phyloP scores from a whole-genome alignment of 176 grass and related monocot genomes.

The Pharus latifolius region DNA sequence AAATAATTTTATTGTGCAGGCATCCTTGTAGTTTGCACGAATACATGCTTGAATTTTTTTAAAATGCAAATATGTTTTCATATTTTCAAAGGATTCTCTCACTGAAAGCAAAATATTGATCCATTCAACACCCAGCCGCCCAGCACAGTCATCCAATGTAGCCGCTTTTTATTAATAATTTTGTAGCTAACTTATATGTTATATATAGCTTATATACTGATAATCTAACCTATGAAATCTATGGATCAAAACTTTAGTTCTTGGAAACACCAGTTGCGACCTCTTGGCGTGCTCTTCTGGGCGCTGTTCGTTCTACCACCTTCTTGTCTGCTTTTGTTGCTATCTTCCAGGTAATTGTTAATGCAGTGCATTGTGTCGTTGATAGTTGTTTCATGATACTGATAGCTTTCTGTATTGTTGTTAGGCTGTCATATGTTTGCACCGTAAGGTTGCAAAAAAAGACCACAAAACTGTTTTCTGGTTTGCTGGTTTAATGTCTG shows the following conservation, averaged over 20 bases:
- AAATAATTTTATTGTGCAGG: not conserved
- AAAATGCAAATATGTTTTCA: not conserved
- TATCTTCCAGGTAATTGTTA: conserved; percentile 73
- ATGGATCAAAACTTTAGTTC: conserved; percentile 50
- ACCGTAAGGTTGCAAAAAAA: conserved; percentile 79
- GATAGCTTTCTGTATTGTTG: conserved; percentile 18
- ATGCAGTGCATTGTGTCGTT: not conserved
- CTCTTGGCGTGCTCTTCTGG: conserved; percentile 78
- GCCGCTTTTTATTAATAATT: not conserved
- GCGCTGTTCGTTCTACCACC: conserved; percentile 83
- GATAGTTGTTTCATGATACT: conserved; percentile 8
- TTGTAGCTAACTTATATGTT: not conserved
- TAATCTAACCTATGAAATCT: conserved; percentile 19
- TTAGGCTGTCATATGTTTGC: conserved; percentile 83
- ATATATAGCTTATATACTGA: not conserved
- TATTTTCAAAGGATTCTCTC: not conserved
- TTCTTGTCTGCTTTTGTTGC: conserved; percentile 96
- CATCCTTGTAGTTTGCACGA: not conserved
- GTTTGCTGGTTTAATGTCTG: conserved; percentile 79
- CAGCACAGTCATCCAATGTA: not conserved
- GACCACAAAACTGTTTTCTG: conserved; percentile 95
- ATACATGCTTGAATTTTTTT: conserved; percentile 4
- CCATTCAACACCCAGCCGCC: not conserved
- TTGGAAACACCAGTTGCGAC: conserved; percentile 83
- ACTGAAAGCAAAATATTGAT: conserved; percentile 7